Percentiles rank a stretch among this genome's conserved stretches.
Conservation (phyloP, 768 basidiomycete genomes). For the Mrakia blollopis region DNA sequence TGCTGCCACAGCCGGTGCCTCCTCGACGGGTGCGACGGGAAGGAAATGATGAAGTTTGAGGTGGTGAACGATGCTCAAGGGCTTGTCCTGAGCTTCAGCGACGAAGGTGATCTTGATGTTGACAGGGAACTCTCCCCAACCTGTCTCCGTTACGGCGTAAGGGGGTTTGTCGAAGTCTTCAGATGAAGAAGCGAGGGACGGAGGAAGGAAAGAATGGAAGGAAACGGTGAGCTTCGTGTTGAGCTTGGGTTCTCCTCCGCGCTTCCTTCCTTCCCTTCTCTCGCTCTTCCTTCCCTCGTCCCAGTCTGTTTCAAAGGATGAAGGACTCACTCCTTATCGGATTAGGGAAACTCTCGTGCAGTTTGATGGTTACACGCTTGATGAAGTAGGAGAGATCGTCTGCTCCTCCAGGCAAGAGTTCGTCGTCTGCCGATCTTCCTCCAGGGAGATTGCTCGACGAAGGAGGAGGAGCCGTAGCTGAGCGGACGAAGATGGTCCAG, state of each 20-base stretch:
- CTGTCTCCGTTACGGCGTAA: conserved; percentile 92
- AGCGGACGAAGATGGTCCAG: conserved; percentile 94
- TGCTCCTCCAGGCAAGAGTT: conserved; percentile 60
- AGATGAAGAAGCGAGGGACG: background rate
- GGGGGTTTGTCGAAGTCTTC: conserved; percentile 92
- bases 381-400: conserved; percentile 89
- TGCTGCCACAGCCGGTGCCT: background rate
- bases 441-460: conserved; percentile 8
- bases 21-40: background rate
- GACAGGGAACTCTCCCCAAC: conserved; percentile 99
- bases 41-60: conserved; percentile 76
- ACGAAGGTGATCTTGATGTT: conserved; percentile 86
- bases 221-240: background rate
- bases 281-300: background rate
- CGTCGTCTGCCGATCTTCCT: conserved; percentile 54
- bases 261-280: background rate
- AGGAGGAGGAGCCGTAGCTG: conserved; percentile 62
- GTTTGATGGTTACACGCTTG: conserved; percentile 92
- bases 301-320: background rate
- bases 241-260: background rate
- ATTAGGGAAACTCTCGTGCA: conserved; percentile 93
- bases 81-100: conserved; percentile 83
- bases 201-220: background rate
- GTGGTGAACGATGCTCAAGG: conserved; percentile 80
- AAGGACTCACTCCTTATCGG: conserved; percentile 73